phyloP scores from a whole-genome alignment of 192 early-diverging fungal species.

The Linnemannia exigua region DNA sequence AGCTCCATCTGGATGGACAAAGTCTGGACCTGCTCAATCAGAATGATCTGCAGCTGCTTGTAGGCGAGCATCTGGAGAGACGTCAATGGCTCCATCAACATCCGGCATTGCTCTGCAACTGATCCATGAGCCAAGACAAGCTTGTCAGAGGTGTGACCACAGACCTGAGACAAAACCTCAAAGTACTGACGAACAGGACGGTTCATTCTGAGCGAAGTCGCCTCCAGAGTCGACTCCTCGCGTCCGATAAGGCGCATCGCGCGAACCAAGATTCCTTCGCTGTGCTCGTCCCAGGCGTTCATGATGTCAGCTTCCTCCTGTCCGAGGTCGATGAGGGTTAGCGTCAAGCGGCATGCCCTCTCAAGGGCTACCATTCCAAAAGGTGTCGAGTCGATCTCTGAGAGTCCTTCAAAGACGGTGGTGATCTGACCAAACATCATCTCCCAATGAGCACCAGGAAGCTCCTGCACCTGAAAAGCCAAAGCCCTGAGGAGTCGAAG shows the following conservation, averaged over 20 bases:
- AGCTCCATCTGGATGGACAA: conserved; percentile 52
- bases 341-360: conserved; percentile 19
- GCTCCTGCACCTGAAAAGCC: conserved; percentile 57
- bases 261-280: conserved; percentile 27
- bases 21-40: conserved; percentile 41
- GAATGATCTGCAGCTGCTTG: conserved; percentile 40
- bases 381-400: neutral
- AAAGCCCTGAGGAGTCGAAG: conserved; percentile 54
- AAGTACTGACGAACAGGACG: conserved; percentile 51
- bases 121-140: conserved; percentile 44
- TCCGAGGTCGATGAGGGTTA: conserved; percentile 40
- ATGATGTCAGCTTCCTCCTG: conserved; percentile 47
- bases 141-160: conserved; percentile 22
- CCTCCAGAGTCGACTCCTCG: neutral
- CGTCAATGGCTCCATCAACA: conserved; percentile 37
- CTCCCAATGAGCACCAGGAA: conserved; percentile 63
- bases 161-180: conserved; percentile 28
- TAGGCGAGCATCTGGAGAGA: conserved; percentile 44
- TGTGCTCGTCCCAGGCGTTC: conserved; percentile 51
- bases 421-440: conserved; percentile 46
- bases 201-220: conserved; percentile 27
- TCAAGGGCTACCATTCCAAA: conserved; percentile 30
- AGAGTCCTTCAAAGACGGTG: conserved; percentile 18
- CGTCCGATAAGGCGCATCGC: conserved; percentile 44
- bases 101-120: conserved; percentile 38